Conservation (phyloP, 441 rosid genomes). For the Gossypium gossypioides region DNA sequence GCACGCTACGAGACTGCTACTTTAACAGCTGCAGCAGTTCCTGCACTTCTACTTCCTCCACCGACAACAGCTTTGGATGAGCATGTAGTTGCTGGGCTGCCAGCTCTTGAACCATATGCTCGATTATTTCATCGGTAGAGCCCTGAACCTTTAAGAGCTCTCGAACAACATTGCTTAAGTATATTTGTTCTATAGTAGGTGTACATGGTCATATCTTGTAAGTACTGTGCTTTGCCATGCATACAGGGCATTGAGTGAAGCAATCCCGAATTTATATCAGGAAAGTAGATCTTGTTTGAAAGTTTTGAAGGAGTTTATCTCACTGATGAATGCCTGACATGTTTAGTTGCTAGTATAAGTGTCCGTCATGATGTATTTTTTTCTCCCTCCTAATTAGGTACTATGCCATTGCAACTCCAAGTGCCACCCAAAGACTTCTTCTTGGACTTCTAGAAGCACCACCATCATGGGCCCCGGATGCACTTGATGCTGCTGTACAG, state of each 20-base stretch:
- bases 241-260: neutral
- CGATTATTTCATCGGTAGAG: slow-evolving; percentile 82
- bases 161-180: neutral
- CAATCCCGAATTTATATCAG: neutral
- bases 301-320: neutral
- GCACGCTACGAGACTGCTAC: slow-evolving; percentile 94
- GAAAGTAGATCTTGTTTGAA: neutral
- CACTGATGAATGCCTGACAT: slow-evolving; percentile 5
- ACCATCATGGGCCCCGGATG: slow-evolving; percentile 99
- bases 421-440: slow-evolving; percentile 97
- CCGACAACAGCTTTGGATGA: slow-evolving; percentile 94
- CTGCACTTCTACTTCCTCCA: slow-evolving; percentile 96
- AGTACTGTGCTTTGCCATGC: neutral
- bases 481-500: slow-evolving; percentile 99
- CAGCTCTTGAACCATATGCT: slow-evolving; percentile 97
- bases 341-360: slow-evolving; percentile 1
- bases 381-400: slow-evolving; percentile 37
- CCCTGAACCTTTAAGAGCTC: slow-evolving; percentile 16
- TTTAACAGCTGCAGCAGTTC: slow-evolving; percentile 91
- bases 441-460: slow-evolving; percentile 98
- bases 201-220: neutral
- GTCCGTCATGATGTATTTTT: neutral
- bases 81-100: slow-evolving; percentile 96
- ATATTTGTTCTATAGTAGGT: slow-evolving; percentile 3
- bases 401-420: slow-evolving; percentile 95